Evolutionary conservation across 2,329 filamentous ascomycete species (phyloP), one percentile per base, ranked within the genome.

Genomic region (Diaporthe citrichinensis): DNA sequence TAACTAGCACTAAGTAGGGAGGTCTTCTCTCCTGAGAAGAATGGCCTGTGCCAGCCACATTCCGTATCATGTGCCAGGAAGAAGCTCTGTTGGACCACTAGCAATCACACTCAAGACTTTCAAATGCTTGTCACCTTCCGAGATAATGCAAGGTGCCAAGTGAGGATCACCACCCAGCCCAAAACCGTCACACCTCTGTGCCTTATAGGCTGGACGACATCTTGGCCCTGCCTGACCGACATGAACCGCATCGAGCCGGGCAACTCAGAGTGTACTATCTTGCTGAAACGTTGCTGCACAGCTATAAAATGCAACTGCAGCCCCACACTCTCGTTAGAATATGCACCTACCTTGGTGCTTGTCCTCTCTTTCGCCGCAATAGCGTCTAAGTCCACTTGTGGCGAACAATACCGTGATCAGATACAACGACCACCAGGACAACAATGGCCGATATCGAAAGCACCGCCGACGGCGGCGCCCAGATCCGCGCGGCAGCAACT

Each of bases 71-170:
- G 65, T 41, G 65, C 34, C 65, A 55, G 49, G n/a, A 55, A 53
- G 65, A 55, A 36, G 49, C 23, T 41, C 2, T 41, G 31, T 55
- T 69, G 49, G 65, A 69, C 65, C 49, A 53, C 65, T 69, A 69
- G 46, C 15, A 17, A 31, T 69, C 49, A 55, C 65, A 69, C 65
- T 55, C 65, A 69, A 69, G 65, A 69, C 65, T 69, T 55, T 55
- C 14, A 15, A 23, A 69, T 55, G 65, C 65, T 69, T 69, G 65
- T 34, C 65, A 69, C 65, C 65, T 69, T 69, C 65, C 65, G 49
- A 69, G 65, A 69, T 41, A 69, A 69, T 55, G 46, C 65, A 68
- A 68, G 65, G 46, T 53, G 65, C 65, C 65, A 69, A 69, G 65
- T 55, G 49, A 69, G 65, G 65, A 55, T 69, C n/a, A 69, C 65